Percentiles rank a stretch among this genome's conserved stretches.
These are phyloP conservation scores for Camillea tinctor DNA, from an alignment of 2,329 filamentous ascomycete genomes.

Conservation along the genomic window DNA sequence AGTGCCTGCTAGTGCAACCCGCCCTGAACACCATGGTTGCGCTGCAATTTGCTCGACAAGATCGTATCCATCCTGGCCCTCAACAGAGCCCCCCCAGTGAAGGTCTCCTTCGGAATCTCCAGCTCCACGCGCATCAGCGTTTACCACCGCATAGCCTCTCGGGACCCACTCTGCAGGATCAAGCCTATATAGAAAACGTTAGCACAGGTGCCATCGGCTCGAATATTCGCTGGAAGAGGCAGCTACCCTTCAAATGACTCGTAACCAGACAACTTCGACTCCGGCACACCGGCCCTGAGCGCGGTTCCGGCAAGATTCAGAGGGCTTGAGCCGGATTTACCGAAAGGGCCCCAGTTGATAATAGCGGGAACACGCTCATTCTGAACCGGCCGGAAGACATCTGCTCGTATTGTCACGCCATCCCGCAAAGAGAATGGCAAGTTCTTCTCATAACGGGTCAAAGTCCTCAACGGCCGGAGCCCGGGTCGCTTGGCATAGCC, in stretches of 20 bases:
- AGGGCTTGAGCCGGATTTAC: background rate
- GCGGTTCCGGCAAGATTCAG: background rate
- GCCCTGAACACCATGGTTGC: slow-evolving; percentile 25
- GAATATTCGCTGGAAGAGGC: background rate
- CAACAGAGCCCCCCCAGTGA: slow-evolving; percentile 18
- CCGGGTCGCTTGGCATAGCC: background rate
- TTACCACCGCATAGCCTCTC: slow-evolving; percentile 27
- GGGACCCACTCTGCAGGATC: slow-evolving; percentile 26
- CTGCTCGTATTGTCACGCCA: background rate
- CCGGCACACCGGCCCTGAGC: background rate
- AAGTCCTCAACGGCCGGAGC: background rate
- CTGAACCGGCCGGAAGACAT: background rate
- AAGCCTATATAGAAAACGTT: background rate
- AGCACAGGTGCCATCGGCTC: background rate
- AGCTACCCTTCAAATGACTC: background rate
- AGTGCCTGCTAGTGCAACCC: slow-evolving; percentile 25
- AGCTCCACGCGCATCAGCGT: slow-evolving; percentile 22
- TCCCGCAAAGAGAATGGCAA: background rate
- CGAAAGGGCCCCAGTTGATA: background rate
- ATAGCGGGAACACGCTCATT: background rate
- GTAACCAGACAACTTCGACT: background rate
- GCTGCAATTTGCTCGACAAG: slow-evolving; percentile 22
- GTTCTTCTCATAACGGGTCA: background rate
- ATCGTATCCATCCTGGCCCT: slow-evolving; percentile 29
- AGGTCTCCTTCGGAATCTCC: slow-evolving; percentile 22